Evolutionary conservation across 148 eudicot species (phyloP), one percentile per base, ranked within the genome.

Genomic region (Silene latifolia): DNA sequence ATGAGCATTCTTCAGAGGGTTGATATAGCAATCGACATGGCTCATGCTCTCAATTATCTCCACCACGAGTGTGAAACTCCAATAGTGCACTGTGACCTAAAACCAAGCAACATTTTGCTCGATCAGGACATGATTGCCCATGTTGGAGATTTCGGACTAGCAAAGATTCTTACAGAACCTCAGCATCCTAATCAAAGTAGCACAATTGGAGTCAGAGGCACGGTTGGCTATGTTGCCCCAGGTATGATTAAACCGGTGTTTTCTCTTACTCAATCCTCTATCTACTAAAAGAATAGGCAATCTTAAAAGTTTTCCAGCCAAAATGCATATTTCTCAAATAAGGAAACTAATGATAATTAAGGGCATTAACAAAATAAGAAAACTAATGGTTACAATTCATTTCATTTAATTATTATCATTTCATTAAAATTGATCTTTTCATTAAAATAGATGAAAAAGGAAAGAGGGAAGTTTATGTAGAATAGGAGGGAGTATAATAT

Each of bases 191-290:
- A 39, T 20, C 69, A 82, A 68, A 71, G 74, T 76, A 67, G 72
- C 60, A 66, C 83, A 32, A 57, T 42, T 67, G 75, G 69, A 12
- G 63, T 82, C 18, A 82, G 57, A 39, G 82, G 82, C 17, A 76
- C 83, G 23, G 57, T 80, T n/a, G 83, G 85, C 18, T 79, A 79
- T 63, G 67, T 73, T 8, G 29, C 85, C 35, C 83, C 83, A 79
- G 80, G 82, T 80, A 63, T 48, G 53, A 48, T 48, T 48, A 48
- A 2, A 48, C 53, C 14, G 14, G 53, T 48, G n/a, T n/a, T n/a
- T 48, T 13, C 53, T 48, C 53, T 9, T 48, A 10, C 53, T 48
- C 53, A 48, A 9, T n/a, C n/a, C n/a, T n/a, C n/a, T n/a, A n/a
- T n/a, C n/a, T n/a, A n/a, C n/a, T n/a, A n/a, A n/a, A n/a, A n/a